Conservation (phyloP, 345 rosid species). For the Odontarrhena argentea region DNA sequence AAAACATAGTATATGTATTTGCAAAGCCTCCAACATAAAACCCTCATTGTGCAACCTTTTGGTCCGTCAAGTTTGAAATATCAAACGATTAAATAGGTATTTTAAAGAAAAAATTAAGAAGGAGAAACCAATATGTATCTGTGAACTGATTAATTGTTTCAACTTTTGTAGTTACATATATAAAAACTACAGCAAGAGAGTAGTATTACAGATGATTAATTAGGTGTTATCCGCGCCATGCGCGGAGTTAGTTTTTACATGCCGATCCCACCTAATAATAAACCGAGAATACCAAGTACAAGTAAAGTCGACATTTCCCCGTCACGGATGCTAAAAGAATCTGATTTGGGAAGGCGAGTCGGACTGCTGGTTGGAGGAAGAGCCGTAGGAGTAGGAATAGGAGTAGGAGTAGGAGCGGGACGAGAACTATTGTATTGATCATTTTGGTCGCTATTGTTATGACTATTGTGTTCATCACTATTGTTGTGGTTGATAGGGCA, state of each 20-base stretch:
- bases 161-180: slow-evolving; percentile 1
- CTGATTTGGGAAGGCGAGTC: slow-evolving; percentile 27
- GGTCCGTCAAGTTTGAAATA: too few relatives aligned
- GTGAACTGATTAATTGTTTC: not conserved
- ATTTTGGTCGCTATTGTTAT: slow-evolving; percentile 2
- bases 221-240: slow-evolving; percentile 21
- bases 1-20: too few relatives aligned
- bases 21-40: too few relatives aligned
- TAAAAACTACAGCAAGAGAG: slow-evolving; percentile 17
- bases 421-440: not conserved
- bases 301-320: not conserved
- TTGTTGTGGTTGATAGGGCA: slow-evolving; percentile 43
- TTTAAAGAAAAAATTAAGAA: not conserved
- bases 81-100: not conserved
- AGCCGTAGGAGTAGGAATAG: slow-evolving; percentile 7
- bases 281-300: not conserved
- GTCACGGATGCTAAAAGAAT: slow-evolving; percentile 20
- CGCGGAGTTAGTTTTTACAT: slow-evolving; percentile 10
- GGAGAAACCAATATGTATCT: not conserved
- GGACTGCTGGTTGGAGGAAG: slow-evolving; percentile 31
- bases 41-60: too few relatives aligned
- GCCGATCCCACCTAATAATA: not conserved
- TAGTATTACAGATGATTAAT: slow-evolving; percentile 1
- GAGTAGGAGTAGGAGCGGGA: not conserved
- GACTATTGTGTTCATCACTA: slow-evolving; percentile 20